Percentiles rank a stretch among this genome's conserved stretches.
Conservation (phyloP, 768 basidiomycete genomes). For the Crassisporium funariophilum region DNA sequence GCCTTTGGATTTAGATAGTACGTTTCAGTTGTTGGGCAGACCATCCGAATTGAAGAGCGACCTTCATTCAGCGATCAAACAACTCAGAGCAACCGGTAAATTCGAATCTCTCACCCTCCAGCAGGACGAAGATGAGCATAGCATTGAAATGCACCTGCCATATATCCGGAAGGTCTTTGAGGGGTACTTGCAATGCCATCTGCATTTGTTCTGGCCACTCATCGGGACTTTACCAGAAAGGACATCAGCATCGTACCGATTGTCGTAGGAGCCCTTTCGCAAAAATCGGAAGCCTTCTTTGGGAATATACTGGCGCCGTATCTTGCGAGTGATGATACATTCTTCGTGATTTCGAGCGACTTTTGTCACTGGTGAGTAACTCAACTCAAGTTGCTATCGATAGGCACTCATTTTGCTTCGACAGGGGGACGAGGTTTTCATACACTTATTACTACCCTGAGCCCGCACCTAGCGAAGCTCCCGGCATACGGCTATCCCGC, state of each 20-base stretch:
- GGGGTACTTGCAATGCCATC: conserved; percentile 46
- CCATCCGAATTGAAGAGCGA: conserved; percentile 10
- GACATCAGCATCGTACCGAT: conserved; percentile 88
- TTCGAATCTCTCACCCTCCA: conserved; percentile 68
- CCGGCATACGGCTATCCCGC: conserved; percentile 54
- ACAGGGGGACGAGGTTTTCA: conserved; percentile 81
- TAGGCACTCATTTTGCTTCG: not conserved
- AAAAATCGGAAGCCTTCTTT: conserved; percentile 58
- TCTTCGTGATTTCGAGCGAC: conserved; percentile 92
- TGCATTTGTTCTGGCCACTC: conserved; percentile 1
- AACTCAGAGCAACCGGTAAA: conserved; percentile 63
- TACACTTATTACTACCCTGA: conserved; percentile 88
- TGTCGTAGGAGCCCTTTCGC: conserved; percentile 78
- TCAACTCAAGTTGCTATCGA: not conserved
- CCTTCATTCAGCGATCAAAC: conserved; percentile 66
- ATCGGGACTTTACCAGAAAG: conserved; percentile 43
- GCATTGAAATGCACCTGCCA: conserved; percentile 97
- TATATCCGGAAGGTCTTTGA: conserved; percentile 86
- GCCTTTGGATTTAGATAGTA: conserved; percentile 78
- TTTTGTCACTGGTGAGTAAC: conserved; percentile 92
- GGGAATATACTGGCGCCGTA: conserved; percentile 81
- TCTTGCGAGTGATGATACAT: conserved; percentile 73
- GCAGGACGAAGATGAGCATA: conserved; percentile 93
- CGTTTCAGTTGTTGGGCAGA: conserved; percentile 26
- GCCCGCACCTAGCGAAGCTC: conserved; percentile 46